Base-by-base conservation (phyloP, 176 grass and related monocot species). In the Saccharum officinarum region DNA sequence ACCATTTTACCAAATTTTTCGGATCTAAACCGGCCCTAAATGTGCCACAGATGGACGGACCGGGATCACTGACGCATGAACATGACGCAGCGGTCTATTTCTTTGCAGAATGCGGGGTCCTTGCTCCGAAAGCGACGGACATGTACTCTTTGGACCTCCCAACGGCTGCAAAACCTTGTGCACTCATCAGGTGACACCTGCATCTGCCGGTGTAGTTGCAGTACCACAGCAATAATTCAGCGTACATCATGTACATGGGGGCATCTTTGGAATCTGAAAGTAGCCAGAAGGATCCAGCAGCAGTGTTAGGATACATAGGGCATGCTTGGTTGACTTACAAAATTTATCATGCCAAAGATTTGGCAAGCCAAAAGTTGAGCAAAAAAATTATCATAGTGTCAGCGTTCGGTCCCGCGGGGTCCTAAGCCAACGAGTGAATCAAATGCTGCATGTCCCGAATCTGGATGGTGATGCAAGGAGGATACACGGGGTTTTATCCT, bases 11-110 rank as follows among this genome's bases (percentile, higher is more conserved):
- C n/a, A n/a, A n/a, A n/a, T n/a, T n/a, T n/a, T n/a, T n/a, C n/a
- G n/a, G n/a, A n/a, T n/a, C n/a, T n/a, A n/a, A n/a, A n/a, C n/a
- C n/a, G n/a, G n/a, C n/a, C n/a, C n/a, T 28, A 28, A 64, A 25
- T 73, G 52, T 76, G 83, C 79, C 79, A 90, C 83, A 86, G 55
- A 86, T 90, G 88, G 83, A 86, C 88, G 88, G 83, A 44, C 54
- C 55, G 1, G 45, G 66, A 71, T 78, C 34, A 69, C 41, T 69
- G 78, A 77, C 31, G 49, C 83, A 63, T 71, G 79, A 50, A 39
- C 83, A 69, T 65, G 83, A 52, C 65, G 83, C 67, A 20, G 79
- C 14, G 23, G 78, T 81, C 83, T 62, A 57, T 86, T 78, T 77
- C 64, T 39, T 75, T 42, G 77, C 82, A 31, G 77, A 25, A 69